Evolutionary conservation across 352 stramenopile species (phyloP).

Genomic region (Blastocystis sp.): DNA sequence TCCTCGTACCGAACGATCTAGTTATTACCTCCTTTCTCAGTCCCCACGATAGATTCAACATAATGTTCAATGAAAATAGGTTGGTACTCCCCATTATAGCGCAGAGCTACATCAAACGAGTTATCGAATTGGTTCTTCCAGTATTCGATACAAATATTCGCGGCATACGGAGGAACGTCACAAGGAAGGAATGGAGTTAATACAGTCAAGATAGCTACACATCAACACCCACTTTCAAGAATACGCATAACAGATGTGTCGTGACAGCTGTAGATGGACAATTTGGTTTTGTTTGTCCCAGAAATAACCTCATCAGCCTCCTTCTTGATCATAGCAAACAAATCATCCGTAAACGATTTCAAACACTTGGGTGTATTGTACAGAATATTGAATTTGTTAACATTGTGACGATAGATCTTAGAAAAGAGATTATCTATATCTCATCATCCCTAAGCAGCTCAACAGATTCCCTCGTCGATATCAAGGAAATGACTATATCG

Average conservation of each 20-base stretch:
- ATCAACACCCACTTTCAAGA: not conserved
- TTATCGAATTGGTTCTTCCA: conserved; percentile 55
- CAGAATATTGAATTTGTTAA: conserved; percentile 30
- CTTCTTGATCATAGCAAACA: conserved; percentile 43
- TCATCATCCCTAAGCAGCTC: not conserved
- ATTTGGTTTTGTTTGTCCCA: not conserved
- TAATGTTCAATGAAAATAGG: conserved; percentile 43
- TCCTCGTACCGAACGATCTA: conserved; percentile 46
- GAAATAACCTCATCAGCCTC: conserved; percentile 17
- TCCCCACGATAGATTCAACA: not conserved
- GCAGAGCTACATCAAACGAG: conserved; percentile 22
- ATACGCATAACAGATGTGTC: conserved; percentile 34
- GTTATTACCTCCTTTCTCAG: not conserved
- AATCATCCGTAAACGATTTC: conserved; percentile 8
- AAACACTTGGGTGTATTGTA: conserved; percentile 56
- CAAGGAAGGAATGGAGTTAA: not conserved
- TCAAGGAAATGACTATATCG: conserved; percentile 42
- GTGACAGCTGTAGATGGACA: conserved; percentile 56
- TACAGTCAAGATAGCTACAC: conserved; percentile 19
- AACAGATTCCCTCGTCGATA: conserved; percentile 15
- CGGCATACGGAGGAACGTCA: not conserved
- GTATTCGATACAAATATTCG: conserved; percentile 38
- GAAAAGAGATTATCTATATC: conserved; percentile 29
- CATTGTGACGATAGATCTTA: not conserved
- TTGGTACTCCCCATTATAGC: conserved; percentile 40